phyloP scores from a whole-genome alignment of 1,139 yeast genomes.

The Trichomonascaceae sp. region DNA sequence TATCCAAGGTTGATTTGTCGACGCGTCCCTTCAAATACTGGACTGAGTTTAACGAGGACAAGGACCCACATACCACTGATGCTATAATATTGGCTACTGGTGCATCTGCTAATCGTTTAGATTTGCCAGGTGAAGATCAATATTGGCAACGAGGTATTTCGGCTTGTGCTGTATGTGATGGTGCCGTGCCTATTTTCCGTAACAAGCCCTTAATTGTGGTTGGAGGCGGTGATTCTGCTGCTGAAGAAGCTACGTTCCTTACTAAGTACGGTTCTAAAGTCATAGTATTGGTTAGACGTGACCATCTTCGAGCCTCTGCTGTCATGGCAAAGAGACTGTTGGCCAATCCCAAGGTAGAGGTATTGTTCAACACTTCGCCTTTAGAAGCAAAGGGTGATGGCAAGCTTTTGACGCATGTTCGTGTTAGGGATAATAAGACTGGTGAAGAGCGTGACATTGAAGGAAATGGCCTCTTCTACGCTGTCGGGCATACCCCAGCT shows the following conservation, averaged over 20 bases:
- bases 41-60: constrained; percentile 84
- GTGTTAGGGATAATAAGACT: constrained; percentile 62
- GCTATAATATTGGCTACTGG: constrained; percentile 94
- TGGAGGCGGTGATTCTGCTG: constrained; percentile 99
- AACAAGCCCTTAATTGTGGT: constrained; percentile 94
- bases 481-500: constrained; percentile 97
- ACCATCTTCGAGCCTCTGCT: constrained; percentile 84
- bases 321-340: constrained; percentile 93
- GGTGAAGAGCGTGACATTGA: constrained; percentile 60
- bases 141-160: constrained; percentile 99
- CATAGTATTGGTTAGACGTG: constrained; percentile 86
- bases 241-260: constrained; percentile 95
- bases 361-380: constrained; percentile 80
- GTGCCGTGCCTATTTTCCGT: constrained; percentile 98
- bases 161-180: constrained; percentile 99
- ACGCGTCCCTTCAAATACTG: constrained; percentile 89
- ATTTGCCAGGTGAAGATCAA: constrained; percentile 90
- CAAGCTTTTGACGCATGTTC: constrained; percentile 37
- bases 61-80: constrained; percentile 85
- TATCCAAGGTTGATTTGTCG: constrained; percentile 82
- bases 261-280: constrained; percentile 98
- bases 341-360: constrained; percentile 80
- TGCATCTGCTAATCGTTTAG: constrained; percentile 92
- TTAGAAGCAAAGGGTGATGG: constrained; percentile 91
- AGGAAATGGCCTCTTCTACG: constrained; percentile 93